Conservation (phyloP, 768 basidiomycete genomes). For the Pulveroboletus sp. region DNA sequence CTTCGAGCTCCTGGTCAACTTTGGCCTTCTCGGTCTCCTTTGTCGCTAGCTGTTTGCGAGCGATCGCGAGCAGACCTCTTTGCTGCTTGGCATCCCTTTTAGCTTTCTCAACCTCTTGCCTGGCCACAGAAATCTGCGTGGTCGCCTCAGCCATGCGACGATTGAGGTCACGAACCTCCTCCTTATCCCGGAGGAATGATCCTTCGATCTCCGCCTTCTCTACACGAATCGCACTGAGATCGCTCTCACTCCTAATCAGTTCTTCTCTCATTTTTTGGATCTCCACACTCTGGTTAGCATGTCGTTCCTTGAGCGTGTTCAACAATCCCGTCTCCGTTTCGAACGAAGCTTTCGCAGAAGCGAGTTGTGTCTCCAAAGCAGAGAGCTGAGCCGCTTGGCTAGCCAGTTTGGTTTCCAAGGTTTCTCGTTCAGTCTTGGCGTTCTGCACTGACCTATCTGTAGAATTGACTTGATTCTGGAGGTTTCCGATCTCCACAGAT, state of each 20-base stretch:
- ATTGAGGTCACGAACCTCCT: conserved; percentile 85
- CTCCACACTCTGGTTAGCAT: conserved; percentile 58
- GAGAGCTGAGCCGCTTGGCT: conserved; percentile 72
- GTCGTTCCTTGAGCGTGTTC: conserved; percentile 62
- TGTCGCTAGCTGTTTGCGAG: conserved; percentile 85
- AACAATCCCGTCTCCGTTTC: conserved; percentile 79
- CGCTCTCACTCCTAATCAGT: conserved; percentile 86
- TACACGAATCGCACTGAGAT: conserved; percentile 79
- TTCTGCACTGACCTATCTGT: conserved; percentile 69
- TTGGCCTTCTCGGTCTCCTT: conserved; percentile 76
- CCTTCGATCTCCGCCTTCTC: conserved; percentile 94
- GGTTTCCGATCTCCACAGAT: conserved; percentile 84
- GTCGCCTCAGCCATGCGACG: conserved; percentile 78
- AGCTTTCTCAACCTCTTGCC: conserved; percentile 74
- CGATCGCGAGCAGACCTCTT: conserved; percentile 91
- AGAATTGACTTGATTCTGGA: conserved; percentile 78
- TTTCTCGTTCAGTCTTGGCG: conserved; percentile 58
- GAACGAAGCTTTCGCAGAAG: conserved; percentile 76
- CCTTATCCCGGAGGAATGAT: conserved; percentile 82
- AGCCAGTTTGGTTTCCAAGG: conserved; percentile 60
- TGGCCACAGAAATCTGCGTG: conserved; percentile 64
- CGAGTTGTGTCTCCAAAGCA: conserved; percentile 77
- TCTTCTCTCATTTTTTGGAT: conserved; percentile 72
- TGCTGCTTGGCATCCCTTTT: conserved; percentile 96
- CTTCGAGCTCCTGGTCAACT: conserved; percentile 66